Conservation (phyloP, 2,329 filamentous ascomycete species). For the Trichoderma simmonsii region DNA sequence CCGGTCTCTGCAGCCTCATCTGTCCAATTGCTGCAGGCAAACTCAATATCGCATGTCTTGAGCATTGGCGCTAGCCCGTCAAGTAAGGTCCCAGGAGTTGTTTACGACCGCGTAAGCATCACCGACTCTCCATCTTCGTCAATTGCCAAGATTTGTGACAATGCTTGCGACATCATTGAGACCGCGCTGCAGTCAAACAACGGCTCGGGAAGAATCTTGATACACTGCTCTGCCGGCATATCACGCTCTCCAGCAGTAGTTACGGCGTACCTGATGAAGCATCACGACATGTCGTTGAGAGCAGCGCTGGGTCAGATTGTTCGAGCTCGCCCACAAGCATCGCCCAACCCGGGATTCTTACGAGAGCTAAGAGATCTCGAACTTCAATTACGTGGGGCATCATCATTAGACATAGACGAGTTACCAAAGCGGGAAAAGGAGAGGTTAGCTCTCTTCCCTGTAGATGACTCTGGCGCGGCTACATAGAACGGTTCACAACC, state of each 20-base stretch:
- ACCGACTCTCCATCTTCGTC: constrained; percentile 13
- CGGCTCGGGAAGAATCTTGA: neutral
- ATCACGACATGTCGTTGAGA: neutral
- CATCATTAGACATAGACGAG: neutral
- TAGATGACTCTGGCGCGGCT: neutral
- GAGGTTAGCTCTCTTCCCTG: neutral
- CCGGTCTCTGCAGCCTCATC: constrained; percentile 11
- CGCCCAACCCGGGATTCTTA: constrained; percentile 7
- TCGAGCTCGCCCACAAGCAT: constrained; percentile 6
- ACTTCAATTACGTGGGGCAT: neutral
- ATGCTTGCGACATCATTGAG: constrained; percentile 3
- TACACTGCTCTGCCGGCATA: constrained; percentile 13
- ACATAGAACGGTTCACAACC: neutral
- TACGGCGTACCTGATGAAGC: constrained; percentile 4
- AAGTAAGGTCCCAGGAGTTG: constrained; percentile 1
- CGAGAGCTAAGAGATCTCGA: constrained; percentile 3
- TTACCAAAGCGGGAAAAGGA: constrained; percentile 7
- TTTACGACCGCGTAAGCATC: constrained; percentile 2
- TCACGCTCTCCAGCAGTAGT: constrained; percentile 12
- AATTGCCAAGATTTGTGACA: neutral
- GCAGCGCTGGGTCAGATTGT: neutral
- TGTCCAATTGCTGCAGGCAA: neutral
- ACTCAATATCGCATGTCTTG: constrained; percentile 15
- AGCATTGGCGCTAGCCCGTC: constrained; percentile 14
- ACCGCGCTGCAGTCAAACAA: neutral